Evolutionary conservation across 129 eudicot species (phyloP).

Genomic region (Centaurea solstitialis): DNA sequence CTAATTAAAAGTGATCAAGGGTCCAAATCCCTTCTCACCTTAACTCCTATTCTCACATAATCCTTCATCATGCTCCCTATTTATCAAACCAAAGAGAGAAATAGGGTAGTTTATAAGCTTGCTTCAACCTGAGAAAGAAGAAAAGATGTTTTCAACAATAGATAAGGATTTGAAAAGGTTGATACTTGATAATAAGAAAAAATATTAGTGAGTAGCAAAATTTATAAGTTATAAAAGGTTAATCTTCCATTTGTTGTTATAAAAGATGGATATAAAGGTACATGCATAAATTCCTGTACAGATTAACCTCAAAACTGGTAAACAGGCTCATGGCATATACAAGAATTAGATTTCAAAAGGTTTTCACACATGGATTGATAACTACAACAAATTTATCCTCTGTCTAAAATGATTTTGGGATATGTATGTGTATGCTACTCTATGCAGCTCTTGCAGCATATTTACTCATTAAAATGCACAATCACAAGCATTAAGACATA

Average conservation of each 20-base stretch:
- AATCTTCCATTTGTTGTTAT: too few species aligned
- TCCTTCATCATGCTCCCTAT: not conserved
- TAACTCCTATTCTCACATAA: too few species aligned
- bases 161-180: not conserved
- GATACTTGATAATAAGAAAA: not conserved
- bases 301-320: not conserved
- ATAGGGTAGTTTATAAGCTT: not conserved
- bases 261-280: too few species aligned
- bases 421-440: not conserved
- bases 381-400: not conserved
- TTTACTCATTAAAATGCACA: not conserved
- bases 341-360: not conserved
- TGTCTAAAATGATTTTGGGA: not conserved
- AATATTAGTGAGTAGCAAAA: not conserved
- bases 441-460: slow-evolving; percentile 1
- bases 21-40: too few species aligned
- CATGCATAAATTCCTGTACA: not conserved
- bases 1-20: too few species aligned
- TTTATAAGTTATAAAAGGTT: too few species aligned
- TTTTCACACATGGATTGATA: not conserved
- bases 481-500: not conserved
- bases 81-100: not conserved
- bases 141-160: too few species aligned
- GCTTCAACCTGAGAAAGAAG: not conserved
- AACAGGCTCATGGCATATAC: not conserved